Base-by-base conservation (phyloP, 2,329 filamentous ascomycete genomes). In the Emmonsia crescens region DNA sequence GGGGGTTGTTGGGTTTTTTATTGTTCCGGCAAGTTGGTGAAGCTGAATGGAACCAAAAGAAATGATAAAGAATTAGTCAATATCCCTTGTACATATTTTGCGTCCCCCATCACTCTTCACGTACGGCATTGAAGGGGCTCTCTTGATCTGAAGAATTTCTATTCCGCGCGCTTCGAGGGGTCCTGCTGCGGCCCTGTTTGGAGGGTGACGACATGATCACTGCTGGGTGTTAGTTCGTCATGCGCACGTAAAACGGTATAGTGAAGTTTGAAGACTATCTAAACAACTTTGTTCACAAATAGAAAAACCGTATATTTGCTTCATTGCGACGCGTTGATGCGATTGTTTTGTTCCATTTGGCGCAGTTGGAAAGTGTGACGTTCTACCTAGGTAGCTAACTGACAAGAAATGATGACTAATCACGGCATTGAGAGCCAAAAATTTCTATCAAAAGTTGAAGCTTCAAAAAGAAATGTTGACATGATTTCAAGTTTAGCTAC, bases 1-100 rank as follows among this genome's bases (percentile, higher is more conserved):
- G 3, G 75, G 75, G 5, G 75, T 77, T 16, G 72, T 67, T 5
- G 74, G 75, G 29, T 70, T 69, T 57, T 65, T 68, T 14, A 66
- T 68, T 49, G 71, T 68, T 42, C 61, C 65, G 14, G 73, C 70
- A 31, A 75, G 68, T 14, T 71, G 71, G 57, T 74, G 72, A n/a
- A 74, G 66, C 73, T 75, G 24, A 36, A 56, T 31, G 24, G 38
- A 33, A 54, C 14, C 14, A 16, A 59, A 60, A 24, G 46, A 46
- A 29, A 36, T 29, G 27, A 36, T 24, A 58, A 61, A 24, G 29
- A 36, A 27, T 52, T 57, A 59, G 57, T 36, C 8, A 31, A 51
- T 27, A 33, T 40, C 10, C 33, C 24, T 49, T 29, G 10, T 38
- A n/a, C 33, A 27, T 19, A 19, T 21, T 36, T 46, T 48, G 14